phyloP scores from a whole-genome alignment of 768 basidiomycete genomes.

The Russula griseocarnosa region DNA sequence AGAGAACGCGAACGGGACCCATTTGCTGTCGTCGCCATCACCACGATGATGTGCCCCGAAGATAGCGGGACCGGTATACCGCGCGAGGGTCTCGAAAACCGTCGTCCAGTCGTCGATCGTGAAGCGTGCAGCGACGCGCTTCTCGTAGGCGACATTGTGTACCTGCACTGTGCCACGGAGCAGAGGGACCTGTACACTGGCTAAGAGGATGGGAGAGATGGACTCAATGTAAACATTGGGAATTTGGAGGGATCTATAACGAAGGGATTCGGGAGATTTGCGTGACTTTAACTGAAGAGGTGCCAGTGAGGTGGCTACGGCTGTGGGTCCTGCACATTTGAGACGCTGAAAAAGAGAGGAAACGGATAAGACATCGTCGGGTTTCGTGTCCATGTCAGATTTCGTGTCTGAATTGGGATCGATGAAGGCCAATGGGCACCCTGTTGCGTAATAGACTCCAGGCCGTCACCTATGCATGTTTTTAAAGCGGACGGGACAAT shows the following conservation, averaged over 20 bases:
- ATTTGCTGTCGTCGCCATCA: background rate
- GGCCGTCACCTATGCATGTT: background rate
- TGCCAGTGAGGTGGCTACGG: background rate
- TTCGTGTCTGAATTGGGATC: slow-evolving; percentile 10
- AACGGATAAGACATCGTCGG: background rate
- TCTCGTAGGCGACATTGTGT: slow-evolving; percentile 46
- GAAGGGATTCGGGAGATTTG: slow-evolving; percentile 10
- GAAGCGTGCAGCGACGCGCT: slow-evolving; percentile 46
- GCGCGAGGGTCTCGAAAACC: slow-evolving; percentile 39
- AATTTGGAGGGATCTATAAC: background rate
- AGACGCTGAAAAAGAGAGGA: background rate
- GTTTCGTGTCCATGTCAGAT: background rate
- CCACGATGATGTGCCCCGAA: background rate
- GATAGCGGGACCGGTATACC: background rate
- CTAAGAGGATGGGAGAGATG: background rate
- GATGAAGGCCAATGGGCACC: slow-evolving; percentile 10
- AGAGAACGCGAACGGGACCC: slow-evolving; percentile 17
- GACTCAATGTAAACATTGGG: slow-evolving; percentile 15
- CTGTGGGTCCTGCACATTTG: background rate
- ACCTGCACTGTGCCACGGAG: slow-evolving; percentile 44
- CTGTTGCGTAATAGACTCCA: slow-evolving; percentile 9
- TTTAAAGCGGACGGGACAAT: slow-evolving; percentile 20
- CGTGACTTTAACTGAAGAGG: background rate
- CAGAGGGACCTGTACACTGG: background rate
- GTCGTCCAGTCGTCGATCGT: slow-evolving; percentile 54